Percentiles rank a stretch among this genome's conserved stretches.
phyloP scores from a whole-genome alignment of 495 filamentous ascomycete genomes.

The Physcia stellaris region DNA sequence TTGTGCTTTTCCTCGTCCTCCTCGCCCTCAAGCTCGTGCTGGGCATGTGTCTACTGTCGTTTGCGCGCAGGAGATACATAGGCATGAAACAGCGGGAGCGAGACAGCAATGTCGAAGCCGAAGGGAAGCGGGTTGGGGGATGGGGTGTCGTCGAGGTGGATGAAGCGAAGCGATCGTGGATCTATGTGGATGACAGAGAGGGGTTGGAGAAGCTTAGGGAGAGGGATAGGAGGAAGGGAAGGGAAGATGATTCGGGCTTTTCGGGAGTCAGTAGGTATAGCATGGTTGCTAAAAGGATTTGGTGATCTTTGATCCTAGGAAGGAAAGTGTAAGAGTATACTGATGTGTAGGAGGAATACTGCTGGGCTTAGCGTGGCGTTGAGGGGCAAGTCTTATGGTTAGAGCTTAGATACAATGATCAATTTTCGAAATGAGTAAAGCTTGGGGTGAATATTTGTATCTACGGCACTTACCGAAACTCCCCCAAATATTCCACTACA shows the following conservation, averaged over 20 bases:
- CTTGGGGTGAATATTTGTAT: no score
- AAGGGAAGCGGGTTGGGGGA: slow-evolving; percentile 57
- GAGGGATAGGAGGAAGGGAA: slow-evolving; percentile 44
- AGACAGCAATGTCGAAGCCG: not conserved
- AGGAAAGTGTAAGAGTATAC: no score
- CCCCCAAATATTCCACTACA: no score
- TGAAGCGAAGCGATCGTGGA: slow-evolving; percentile 70
- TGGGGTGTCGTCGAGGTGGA: slow-evolving; percentile 78
- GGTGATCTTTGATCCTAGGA: no score
- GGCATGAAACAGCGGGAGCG: slow-evolving; percentile 62
- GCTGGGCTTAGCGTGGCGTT: no score
- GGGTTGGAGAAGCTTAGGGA: slow-evolving; percentile 52
- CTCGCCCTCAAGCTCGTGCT: slow-evolving; percentile 34
- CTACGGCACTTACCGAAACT: no score
- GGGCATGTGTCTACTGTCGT: slow-evolving; percentile 38
- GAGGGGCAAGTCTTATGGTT: no score
- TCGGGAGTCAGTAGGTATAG: slow-evolving; percentile 69
- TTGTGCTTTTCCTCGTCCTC: slow-evolving; percentile 31
- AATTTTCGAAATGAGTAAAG: no score
- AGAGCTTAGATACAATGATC: no score
- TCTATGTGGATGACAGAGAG: slow-evolving; percentile 72
- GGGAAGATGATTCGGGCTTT: slow-evolving; percentile 44
- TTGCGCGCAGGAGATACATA: slow-evolving; percentile 57
- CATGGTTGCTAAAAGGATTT: slow-evolving; percentile 91
- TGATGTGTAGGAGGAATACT: no score